Evolutionary conservation across 345 rosid genomes (phyloP).

Genomic region (Euphorbia tirucalli): DNA sequence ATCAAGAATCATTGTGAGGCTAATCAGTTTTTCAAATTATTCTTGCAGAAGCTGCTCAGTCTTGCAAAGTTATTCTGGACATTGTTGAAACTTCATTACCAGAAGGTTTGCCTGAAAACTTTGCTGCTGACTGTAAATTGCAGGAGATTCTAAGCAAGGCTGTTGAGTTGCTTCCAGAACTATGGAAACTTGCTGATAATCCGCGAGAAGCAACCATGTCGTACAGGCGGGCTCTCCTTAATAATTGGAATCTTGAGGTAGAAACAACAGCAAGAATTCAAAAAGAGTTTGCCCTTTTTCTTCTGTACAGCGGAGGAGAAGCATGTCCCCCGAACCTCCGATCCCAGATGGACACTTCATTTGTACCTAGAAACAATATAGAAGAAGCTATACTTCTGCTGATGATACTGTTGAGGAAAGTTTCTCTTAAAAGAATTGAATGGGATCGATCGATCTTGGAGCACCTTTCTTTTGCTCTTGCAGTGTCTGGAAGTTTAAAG

Average conservation of each 20-base stretch:
- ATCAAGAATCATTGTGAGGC: constrained; percentile 13
- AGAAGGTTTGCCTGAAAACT: constrained; percentile 69
- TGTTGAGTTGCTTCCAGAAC: constrained; percentile 78
- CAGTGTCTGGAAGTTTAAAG: constrained; percentile 53
- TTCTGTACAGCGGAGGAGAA: constrained; percentile 81
- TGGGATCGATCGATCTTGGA: constrained; percentile 85
- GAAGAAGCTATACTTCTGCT: constrained; percentile 83
- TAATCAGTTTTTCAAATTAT: constrained; percentile 28
- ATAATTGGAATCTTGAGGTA: constrained; percentile 63
- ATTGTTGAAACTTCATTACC: constrained; percentile 70
- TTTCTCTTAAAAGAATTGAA: constrained; percentile 47
- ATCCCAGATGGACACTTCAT: constrained; percentile 59
- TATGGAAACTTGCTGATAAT: constrained; percentile 69
- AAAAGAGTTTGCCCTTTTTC: constrained; percentile 66
- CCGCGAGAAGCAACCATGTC: constrained; percentile 62
- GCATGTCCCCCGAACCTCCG: constrained; percentile 71
- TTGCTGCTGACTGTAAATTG: constrained; percentile 65
- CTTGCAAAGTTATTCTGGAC: constrained; percentile 79
- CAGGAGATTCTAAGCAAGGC: constrained; percentile 73
- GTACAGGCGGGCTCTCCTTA: constrained; percentile 66
- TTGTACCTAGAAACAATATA: constrained; percentile 65
- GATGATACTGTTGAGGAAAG: constrained; percentile 68
- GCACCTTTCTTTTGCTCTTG: constrained; percentile 72
- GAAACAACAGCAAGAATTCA: constrained; percentile 67
- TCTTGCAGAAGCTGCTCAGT: constrained; percentile 88